Percentiles rank a stretch among this genome's conserved stretches.
Conservation (phyloP, 1,284 basidiomycete genomes). For the Apiotrichum sp. region DNA sequence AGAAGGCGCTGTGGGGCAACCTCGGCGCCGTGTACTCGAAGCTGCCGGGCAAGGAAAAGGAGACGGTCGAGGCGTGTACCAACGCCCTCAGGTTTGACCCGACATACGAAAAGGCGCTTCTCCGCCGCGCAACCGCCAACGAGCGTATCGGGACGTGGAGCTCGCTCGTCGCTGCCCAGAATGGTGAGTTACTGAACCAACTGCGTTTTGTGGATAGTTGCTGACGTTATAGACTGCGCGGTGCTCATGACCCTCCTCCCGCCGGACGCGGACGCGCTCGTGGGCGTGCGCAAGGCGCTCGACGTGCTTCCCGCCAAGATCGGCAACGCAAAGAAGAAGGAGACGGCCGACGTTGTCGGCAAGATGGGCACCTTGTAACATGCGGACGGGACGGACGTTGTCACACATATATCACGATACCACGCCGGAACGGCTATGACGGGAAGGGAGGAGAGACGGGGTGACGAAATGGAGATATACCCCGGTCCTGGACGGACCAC, state of each 20-base stretch:
- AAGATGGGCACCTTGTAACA: conserved; percentile 5
- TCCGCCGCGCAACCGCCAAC: conserved; percentile 77
- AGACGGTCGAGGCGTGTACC: conserved; percentile 47
- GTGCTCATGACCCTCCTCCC: conserved; percentile 11
- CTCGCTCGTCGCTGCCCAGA: conserved; percentile 66
- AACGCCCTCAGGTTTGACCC: conserved; percentile 75
- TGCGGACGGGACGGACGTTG: too few relatives aligned
- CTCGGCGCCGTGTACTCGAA: conserved; percentile 32
- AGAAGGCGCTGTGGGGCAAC: conserved; percentile 40
- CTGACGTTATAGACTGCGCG: conserved; percentile 3
- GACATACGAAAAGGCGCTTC: conserved; percentile 77
- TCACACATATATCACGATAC: too few relatives aligned
- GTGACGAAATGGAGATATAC: too few relatives aligned
- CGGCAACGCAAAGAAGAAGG: conserved; percentile 1
- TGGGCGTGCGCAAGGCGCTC: conserved; percentile 4
- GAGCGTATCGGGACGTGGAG: conserved; percentile 75
- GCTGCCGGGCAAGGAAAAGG: conserved; percentile 49
- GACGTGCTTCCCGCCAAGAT: conserved; percentile 11
- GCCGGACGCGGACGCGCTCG: conserved; percentile 5
- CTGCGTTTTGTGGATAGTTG: not conserved
- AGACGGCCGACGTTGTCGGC: conserved; percentile 7
- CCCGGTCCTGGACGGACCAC: too few relatives aligned
- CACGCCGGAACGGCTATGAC: too few relatives aligned
- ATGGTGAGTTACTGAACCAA: not conserved
- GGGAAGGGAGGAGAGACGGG: too few relatives aligned